Percentiles rank a stretch among this genome's conserved stretches.
phyloP scores from a whole-genome alignment of 1,284 basidiomycete genomes.

The Wolfiporia cocos region DNA sequence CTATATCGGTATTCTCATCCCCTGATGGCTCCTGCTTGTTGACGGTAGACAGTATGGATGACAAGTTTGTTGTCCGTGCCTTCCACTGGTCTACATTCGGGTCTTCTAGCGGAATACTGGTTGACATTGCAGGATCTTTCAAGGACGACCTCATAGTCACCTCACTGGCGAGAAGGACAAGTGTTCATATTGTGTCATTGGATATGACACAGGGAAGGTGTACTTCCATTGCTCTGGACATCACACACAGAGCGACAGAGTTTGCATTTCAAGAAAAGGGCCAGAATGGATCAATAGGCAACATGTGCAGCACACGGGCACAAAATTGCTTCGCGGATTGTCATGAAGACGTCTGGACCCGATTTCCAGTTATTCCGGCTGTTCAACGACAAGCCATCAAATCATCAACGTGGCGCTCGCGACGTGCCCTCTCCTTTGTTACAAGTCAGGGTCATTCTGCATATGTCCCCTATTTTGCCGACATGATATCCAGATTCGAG shows the following conservation, averaged over 20 bases:
- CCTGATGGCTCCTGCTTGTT: conserved; percentile 45
- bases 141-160: conserved; percentile 30
- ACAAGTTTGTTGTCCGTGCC: conserved; percentile 24
- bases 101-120: conserved; percentile 36
- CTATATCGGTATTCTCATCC: conserved; percentile 18
- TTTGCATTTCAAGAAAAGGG: conserved; percentile 44
- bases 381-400: conserved; percentile 43
- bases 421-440: conserved; percentile 36
- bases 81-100: conserved; percentile 57
- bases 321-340: conserved; percentile 52
- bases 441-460: conserved; percentile 30
- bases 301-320: conserved; percentile 16
- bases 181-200: conserved; percentile 37
- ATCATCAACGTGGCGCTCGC: conserved; percentile 24
- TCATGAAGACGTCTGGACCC: conserved; percentile 53
- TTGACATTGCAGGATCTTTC: conserved; percentile 27
- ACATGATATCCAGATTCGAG: conserved; percentile 43
- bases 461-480: conserved; percentile 36
- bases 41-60: conserved; percentile 20
- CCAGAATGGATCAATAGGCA: conserved; percentile 9
- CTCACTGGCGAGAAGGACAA: conserved; percentile 36
- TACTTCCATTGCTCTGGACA: conserved; percentile 39
- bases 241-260: conserved; percentile 48
- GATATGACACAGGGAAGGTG: conserved; percentile 26
- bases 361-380: conserved; percentile 54